Evolutionary conservation across 306 rosid genomes (phyloP), one percentile per base, ranked within the genome.

Genomic region (Ziziphus jujuba): DNA sequence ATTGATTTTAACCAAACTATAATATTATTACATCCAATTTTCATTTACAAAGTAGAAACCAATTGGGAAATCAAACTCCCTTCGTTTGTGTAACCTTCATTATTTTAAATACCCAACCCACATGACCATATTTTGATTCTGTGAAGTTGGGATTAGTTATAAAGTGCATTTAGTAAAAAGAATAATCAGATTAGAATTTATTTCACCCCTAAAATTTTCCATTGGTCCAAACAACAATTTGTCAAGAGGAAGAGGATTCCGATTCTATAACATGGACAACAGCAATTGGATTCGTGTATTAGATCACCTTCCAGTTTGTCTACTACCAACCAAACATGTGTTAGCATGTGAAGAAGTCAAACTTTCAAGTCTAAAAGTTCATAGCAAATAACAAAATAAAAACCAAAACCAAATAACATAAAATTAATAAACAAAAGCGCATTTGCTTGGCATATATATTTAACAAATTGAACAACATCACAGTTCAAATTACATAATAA

Each of bases 261-360:
- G 43, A 35, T 13, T 64, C 53, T 24, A 40, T 70, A 63, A 75
- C 66, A 63, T 22, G 75, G 49, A 69, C 45, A 24, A 35, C 35
- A 47, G 50, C 28, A 24, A 56, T 40, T 33, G 57, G 6, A 5
- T 52, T 20, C 10, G 62, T 38, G 60, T 35, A 12, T 2, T 13
- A 36, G 22, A 51, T 2, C 24, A 44, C 17, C 53, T n/a, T 38
- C 52, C 57, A 19, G 7, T 67, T 58, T 58, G 69, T 73, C 58
- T 28, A 59, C 4, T 65, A 64, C 55, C 77, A 54, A 59, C 64
- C 65, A 69, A 59, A 66, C 79, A 79, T 58, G 82, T 73, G 82
- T 62, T 14, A 0, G 66, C 79, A 79, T 70, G 84, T 74, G 74
- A 19, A n/a, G 1, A 7, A 50, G 55, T 50, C 2, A 50, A 5